phyloP scores from a whole-genome alignment of 1,284 basidiomycete species.

The Ustilago vetiveriae region DNA sequence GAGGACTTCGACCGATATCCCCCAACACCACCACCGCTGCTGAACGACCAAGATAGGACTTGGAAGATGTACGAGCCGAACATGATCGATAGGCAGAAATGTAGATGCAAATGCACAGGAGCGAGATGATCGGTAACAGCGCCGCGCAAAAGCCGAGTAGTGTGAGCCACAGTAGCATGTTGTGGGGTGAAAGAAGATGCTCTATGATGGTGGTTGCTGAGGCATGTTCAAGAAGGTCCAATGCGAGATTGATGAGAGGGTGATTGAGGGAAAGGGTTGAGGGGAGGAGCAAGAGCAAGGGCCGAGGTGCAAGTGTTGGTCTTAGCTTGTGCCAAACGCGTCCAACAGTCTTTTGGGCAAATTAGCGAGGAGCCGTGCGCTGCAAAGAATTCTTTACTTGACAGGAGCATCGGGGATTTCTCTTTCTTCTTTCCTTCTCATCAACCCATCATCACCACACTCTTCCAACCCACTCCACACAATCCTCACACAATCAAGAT shows the following conservation, averaged over 20 bases:
- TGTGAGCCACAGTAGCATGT: slow-evolving; percentile 36
- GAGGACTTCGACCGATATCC: slow-evolving; percentile 91
- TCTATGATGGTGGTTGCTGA: neutral
- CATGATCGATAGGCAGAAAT: slow-evolving; percentile 45
- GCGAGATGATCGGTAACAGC: slow-evolving; percentile 26
- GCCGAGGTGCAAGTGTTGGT: no score
- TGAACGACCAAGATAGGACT: slow-evolving; percentile 37
- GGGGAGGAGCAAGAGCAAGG: neutral
- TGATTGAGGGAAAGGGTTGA: neutral
- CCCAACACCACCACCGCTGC: slow-evolving; percentile 91
- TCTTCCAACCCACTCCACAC: no score
- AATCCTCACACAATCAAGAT: no score
- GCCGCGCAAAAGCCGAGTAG: slow-evolving; percentile 34
- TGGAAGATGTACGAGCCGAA: slow-evolving; percentile 1
- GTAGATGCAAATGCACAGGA: slow-evolving; percentile 53
- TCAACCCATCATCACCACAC: no score
- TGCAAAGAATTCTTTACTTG: neutral
- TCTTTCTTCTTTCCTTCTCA: no score
- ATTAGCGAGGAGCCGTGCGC: neutral
- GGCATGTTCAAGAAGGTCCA: neutral
- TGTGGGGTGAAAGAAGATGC: neutral
- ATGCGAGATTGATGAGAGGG: neutral
- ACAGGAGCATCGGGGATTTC: no score
- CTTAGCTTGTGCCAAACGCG: no score
- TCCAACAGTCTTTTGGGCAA: no score